Percentiles rank a stretch among this genome's conserved stretches.
Evolutionary conservation across 2,329 filamentous ascomycete species (phyloP).

Genomic region (Trichoderma semiorbis): DNA sequence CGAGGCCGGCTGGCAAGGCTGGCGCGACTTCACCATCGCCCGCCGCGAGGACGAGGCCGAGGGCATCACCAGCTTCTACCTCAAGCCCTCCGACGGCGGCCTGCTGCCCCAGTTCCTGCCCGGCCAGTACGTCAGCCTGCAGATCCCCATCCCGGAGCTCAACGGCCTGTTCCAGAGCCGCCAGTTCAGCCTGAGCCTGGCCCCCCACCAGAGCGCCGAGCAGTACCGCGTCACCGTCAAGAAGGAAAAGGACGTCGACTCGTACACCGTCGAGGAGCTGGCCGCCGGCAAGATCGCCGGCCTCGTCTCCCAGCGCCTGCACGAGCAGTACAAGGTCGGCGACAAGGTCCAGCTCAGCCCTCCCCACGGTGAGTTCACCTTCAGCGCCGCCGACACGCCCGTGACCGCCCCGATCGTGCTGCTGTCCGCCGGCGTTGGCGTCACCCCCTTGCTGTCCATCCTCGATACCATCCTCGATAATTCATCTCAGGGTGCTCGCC

Average conservation of each 20-base stretch:
- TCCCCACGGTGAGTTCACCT: slow-evolving; percentile 58
- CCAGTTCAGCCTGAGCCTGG: slow-evolving; percentile 72
- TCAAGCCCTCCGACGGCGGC: slow-evolving; percentile 56
- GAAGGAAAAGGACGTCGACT: slow-evolving; percentile 46
- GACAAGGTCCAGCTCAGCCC: slow-evolving; percentile 54
- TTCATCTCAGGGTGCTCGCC: slow-evolving; percentile 34
- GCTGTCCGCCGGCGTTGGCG: slow-evolving; percentile 65
- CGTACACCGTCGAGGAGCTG: slow-evolving; percentile 32
- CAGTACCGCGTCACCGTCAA: slow-evolving; percentile 75
- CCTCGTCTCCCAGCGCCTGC: slow-evolving; percentile 52
- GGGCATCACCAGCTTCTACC: slow-evolving; percentile 66
- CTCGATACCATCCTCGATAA: slow-evolving; percentile 49
- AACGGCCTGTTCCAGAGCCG: slow-evolving; percentile 61
- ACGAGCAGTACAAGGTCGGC: slow-evolving; percentile 46
- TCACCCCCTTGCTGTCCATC: slow-evolving; percentile 64
- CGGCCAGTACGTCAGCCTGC: slow-evolving; percentile 70
- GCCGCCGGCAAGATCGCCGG: slow-evolving; percentile 39
- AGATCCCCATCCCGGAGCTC: slow-evolving; percentile 57
- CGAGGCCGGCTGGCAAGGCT: slow-evolving; percentile 41
- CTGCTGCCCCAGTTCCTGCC: slow-evolving; percentile 60
- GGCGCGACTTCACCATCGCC: slow-evolving; percentile 53
- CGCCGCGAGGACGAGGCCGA: slow-evolving; percentile 59
- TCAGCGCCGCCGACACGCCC: slow-evolving; percentile 45
- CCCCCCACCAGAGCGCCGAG: slow-evolving; percentile 42
- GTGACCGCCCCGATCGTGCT: slow-evolving; percentile 56